Base-by-base conservation (phyloP, 2,329 filamentous ascomycete genomes). In the Fusarium transvaalense region DNA sequence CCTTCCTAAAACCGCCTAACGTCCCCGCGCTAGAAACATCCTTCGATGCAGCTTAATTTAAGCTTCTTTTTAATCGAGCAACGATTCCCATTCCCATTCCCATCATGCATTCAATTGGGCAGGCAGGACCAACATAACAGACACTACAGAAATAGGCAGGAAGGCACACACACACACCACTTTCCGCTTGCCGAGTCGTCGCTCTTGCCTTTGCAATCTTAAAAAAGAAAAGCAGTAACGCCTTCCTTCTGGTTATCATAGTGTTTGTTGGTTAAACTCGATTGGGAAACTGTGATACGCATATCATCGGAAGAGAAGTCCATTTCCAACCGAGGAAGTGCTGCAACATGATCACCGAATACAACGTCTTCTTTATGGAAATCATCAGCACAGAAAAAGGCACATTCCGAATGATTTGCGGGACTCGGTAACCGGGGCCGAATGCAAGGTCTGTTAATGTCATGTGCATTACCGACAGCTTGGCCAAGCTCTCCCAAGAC, bases 1-100 rank as follows among this genome's bases (percentile, higher is more conserved):
- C 71, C 71, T 74, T 74, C 71, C 69, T 71, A 51, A 59, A 73
- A 38, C 43, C 50, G 55, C 68, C 45, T 68, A 64, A 58, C 19
- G 25, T 21, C 35, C 46, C 31, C 46, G 31, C 62, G 59, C 58
- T 62, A 64, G 51, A 64, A 68, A n/a, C 37, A 51, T 64, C 51
- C 53, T 56, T 52, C 31, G 23, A 27, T 21, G 38, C 50, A 68
- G 54, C 64, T 70, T 70, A 71, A 71, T 70, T 71, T 70, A 70
- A 70, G 67, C 67, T 70, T 70, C 59, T 70, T 68, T 68, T 53
- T 51, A 17, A 47, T 42, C 25, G 39, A 29, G 53, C 37, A 51
- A 53, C 32, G 32, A 55, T 48, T 35, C 21, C 19, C 50, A 37
- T 42, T 19, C 50, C 32, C 29, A 55, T 48, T 35, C 21, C 19